Percentiles rank a stretch among this genome's conserved stretches.
Conservation (phyloP, 495 filamentous ascomycete genomes). For the Penicillium parvum region DNA sequence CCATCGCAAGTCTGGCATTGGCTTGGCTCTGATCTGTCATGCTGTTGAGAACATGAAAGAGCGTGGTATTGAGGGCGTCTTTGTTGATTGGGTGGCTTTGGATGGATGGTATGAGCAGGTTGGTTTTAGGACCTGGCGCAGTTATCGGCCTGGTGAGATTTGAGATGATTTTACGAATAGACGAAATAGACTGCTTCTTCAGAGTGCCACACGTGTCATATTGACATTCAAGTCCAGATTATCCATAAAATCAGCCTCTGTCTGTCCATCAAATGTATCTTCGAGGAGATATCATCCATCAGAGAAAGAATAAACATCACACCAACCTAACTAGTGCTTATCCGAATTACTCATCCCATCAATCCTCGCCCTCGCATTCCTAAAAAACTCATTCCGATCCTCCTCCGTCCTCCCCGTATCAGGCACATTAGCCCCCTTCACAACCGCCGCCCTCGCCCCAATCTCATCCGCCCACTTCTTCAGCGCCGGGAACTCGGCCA, state of each 20-base stretch:
- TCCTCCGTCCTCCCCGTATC: slow-evolving; percentile 18
- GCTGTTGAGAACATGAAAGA: slow-evolving; percentile 48
- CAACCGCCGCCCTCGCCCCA: slow-evolving; percentile 25
- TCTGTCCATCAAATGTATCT: too few relatives aligned
- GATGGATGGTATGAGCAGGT: slow-evolving; percentile 49
- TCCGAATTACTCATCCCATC: slow-evolving; percentile 26
- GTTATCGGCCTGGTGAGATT: slow-evolving; percentile 37
- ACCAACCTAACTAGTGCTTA: slow-evolving; percentile 16
- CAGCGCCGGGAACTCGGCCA: slow-evolving; percentile 34
- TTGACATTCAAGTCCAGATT: too few relatives aligned
- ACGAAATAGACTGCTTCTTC: too few relatives aligned
- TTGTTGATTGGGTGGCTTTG: slow-evolving; percentile 48
- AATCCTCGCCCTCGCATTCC: slow-evolving; percentile 27
- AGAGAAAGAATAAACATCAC: not conserved
- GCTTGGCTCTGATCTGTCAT: slow-evolving; percentile 43
- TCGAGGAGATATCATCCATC: too few relatives aligned
- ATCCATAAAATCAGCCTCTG: too few relatives aligned
- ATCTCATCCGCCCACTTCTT: slow-evolving; percentile 33
- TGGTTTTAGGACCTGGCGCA: slow-evolving; percentile 42
- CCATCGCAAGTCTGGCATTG: slow-evolving; percentile 40
- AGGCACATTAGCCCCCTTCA: slow-evolving; percentile 27
- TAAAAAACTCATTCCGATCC: slow-evolving; percentile 27
- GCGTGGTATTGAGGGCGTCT: slow-evolving; percentile 44
- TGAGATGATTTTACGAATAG: too few relatives aligned
- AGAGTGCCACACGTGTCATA: too few relatives aligned